Evolutionary conservation across 2,329 filamentous ascomycete genomes (phyloP), one percentile per base, ranked within the genome.

Genomic region (Pestalotiopsis sp.): DNA sequence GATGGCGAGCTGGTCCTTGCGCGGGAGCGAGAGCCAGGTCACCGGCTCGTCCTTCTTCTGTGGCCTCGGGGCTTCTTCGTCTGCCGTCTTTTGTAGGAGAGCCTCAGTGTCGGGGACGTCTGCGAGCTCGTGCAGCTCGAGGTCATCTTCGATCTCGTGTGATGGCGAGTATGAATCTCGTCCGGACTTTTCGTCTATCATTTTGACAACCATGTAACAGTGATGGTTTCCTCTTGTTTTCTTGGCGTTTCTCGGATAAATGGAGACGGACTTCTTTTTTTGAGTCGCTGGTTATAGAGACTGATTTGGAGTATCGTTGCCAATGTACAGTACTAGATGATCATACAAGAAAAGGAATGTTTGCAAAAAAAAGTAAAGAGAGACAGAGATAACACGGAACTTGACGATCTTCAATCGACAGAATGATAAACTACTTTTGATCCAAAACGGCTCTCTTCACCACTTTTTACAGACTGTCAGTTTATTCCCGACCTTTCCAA

Each of bases 1-100:
- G 66, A 94, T 89, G 41, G 88, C 80, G 6, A 94, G 84, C 77
- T 94, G 92, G 69, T 88, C 85, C 78, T 93, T 94, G 61, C 88
- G 85, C 2, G 92, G 92, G 0, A 94, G 82, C 1, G 90, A 89
- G 67, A 84, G 82, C 92, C 92, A 94, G 71, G 90, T 89, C 57
- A 92, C 88, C 0, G 86, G 77, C 3, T 65, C 73, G 45, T 72
- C 66, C 49, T 64, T 68, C 25, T 70, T 39, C 13, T 72, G 66
- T 6, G 72, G 66, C 58, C 58, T 70, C n/a, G 72, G 64, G 6
- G 72, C 72, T 39, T 76, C 73, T 64, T 67, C 69, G 64, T 75
- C 73, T 52, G 65, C 85, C 69, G 82, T 85, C 72, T 83, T 84
- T 78, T 85, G 57, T 80, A 82, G 61, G 83, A 81, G 7, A 81